These are phyloP conservation scores for Epichloe sylvatica DNA, from an alignment of 2,329 filamentous ascomycete genomes.

Conservation along the genomic window DNA sequence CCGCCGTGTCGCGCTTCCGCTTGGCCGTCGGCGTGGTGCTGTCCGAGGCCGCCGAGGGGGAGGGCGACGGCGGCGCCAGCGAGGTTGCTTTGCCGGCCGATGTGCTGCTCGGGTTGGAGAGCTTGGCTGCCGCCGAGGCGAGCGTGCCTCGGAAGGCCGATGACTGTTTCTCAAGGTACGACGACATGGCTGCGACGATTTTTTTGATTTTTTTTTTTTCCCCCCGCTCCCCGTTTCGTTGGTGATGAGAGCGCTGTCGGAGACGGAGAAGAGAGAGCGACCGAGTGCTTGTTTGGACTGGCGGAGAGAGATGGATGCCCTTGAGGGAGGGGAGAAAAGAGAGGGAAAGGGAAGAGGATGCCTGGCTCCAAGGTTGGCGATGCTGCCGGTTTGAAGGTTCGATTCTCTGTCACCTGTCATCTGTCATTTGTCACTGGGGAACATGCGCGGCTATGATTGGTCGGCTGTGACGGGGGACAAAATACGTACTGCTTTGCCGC, in stretches of 20 bases:
- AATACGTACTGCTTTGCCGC: too few species aligned
- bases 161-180: conserved; percentile 51
- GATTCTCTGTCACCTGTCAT: neutral
- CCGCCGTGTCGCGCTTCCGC: conserved; percentile 38
- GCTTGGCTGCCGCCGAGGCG: conserved; percentile 48
- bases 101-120: conserved; percentile 38
- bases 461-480: neutral
- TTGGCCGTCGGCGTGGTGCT: conserved; percentile 51
- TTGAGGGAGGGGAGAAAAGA: neutral
- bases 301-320: neutral
- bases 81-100: conserved; percentile 22
- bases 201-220: neutral
- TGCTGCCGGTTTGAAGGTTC: neutral
- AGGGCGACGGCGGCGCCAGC: conserved; percentile 47
- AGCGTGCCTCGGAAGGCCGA: conserved; percentile 48
- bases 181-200: conserved; percentile 35
- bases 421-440: neutral
- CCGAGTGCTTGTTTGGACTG: neutral
- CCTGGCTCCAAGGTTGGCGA: neutral
- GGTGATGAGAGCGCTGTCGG: too few species aligned
- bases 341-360: neutral
- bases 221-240: too few species aligned
- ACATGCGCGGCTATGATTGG: neutral
- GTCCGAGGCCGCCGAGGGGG: conserved; percentile 41
- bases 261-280: too few species aligned